Percentiles rank a stretch among this genome's conserved stretches.
Evolutionary conservation across 2,329 filamentous ascomycete species (phyloP).

Genomic region (Diaporthe humulicola): DNA sequence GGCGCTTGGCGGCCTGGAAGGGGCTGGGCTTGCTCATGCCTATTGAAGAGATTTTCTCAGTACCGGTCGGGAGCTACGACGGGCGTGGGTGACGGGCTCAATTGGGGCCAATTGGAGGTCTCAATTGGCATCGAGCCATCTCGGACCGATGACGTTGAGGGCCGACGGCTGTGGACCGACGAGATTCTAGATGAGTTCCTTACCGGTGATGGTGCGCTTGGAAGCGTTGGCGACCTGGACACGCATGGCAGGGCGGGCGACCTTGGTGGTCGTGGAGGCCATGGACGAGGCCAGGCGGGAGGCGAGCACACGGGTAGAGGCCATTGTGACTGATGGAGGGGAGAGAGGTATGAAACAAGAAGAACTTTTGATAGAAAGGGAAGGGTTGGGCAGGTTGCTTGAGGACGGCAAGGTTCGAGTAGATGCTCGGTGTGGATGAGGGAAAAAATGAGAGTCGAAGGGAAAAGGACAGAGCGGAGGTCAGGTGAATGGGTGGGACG

Average conservation of each 20-base stretch:
- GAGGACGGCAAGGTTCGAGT: slow-evolving; percentile 43
- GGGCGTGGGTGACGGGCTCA: slow-evolving; percentile 20
- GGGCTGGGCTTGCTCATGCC: slow-evolving; percentile 70
- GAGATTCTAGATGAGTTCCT: slow-evolving; percentile 49
- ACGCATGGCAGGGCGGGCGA: slow-evolving; percentile 81
- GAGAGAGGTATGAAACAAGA: slow-evolving; percentile 57
- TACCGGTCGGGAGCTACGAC: slow-evolving; percentile 34
- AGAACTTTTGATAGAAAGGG: slow-evolving; percentile 56
- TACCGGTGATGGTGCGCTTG: slow-evolving; percentile 84
- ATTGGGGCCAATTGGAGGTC: slow-evolving; percentile 48
- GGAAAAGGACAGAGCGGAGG: slow-evolving; percentile 46
- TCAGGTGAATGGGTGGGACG: slow-evolving; percentile 42
- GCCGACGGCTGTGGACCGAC: slow-evolving; percentile 40
- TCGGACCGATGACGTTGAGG: slow-evolving; percentile 39
- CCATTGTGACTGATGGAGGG: slow-evolving; percentile 78
- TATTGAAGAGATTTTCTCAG: slow-evolving; percentile 49
- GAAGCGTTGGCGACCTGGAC: slow-evolving; percentile 73
- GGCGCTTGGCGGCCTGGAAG: slow-evolving; percentile 82
- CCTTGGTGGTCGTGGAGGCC: slow-evolving; percentile 81
- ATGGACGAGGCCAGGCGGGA: slow-evolving; percentile 83
- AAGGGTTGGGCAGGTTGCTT: slow-evolving; percentile 45
- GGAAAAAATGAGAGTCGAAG: slow-evolving; percentile 45
- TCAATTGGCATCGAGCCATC: slow-evolving; percentile 47
- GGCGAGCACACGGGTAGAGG: slow-evolving; percentile 81
- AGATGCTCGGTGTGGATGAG: slow-evolving; percentile 43